Evolutionary conservation across 2,329 filamentous ascomycete species (phyloP).

Genomic region (Tolypocladium sp.): DNA sequence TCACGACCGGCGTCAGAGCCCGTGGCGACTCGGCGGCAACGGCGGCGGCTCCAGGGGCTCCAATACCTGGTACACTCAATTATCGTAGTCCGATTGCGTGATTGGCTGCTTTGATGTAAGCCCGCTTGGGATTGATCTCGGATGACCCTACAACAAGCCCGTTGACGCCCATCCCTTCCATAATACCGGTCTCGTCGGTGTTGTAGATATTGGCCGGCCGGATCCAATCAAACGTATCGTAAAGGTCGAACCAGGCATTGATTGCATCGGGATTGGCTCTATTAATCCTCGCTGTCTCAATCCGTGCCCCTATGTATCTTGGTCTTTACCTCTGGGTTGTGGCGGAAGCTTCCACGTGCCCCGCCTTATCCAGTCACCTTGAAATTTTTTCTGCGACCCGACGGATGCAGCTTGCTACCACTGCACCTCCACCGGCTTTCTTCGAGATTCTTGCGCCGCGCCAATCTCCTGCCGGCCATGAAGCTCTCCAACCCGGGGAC

Average conservation of each 20-base stretch:
- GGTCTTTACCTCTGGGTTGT: no score
- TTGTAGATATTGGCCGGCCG: background rate
- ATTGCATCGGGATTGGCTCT: background rate
- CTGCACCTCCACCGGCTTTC: background rate
- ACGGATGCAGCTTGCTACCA: background rate
- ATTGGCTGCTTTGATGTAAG: background rate
- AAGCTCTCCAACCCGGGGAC: constrained; percentile 74
- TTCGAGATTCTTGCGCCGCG: background rate
- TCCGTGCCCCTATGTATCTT: constrained; percentile 4
- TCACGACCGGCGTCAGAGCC: background rate
- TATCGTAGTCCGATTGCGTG: background rate
- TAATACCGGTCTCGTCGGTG: background rate
- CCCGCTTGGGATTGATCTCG: background rate
- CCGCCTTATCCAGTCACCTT: background rate
- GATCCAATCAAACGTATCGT: background rate
- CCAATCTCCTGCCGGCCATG: constrained; percentile 36
- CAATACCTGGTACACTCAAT: background rate
- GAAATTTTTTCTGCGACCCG: constrained; percentile 1
- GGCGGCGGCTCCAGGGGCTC: no score
- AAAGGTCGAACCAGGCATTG: background rate
- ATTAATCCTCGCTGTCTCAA: background rate
- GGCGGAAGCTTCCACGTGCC: no score
- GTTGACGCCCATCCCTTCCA: background rate
- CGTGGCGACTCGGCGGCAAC: background rate
- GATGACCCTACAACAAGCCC: background rate